Conservation (phyloP, 495 filamentous ascomycete genomes). For the Letharia lupina region DNA sequence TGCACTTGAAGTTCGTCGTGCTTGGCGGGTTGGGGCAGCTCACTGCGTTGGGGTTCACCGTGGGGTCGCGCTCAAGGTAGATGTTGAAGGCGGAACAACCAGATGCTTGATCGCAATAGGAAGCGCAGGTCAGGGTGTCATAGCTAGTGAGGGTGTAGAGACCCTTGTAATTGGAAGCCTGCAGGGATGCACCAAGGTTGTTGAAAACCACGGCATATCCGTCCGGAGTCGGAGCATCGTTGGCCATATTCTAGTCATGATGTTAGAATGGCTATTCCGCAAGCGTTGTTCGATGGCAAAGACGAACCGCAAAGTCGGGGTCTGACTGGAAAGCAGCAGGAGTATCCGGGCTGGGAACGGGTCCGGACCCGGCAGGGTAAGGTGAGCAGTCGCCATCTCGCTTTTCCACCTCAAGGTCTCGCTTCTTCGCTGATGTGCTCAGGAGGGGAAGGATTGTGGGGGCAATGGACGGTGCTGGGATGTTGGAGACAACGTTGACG, state of each 20-base stretch:
- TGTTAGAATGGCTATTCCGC: constrained; percentile 7
- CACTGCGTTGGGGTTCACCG: constrained; percentile 27
- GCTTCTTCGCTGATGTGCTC: not conserved
- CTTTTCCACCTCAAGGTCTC: not conserved
- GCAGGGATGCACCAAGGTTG: constrained; percentile 30
- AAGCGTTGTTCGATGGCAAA: not conserved
- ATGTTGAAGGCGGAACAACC: constrained; percentile 41
- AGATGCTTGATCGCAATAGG: constrained; percentile 25
- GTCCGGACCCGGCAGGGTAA: constrained; percentile 2
- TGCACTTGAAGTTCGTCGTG: constrained; percentile 47
- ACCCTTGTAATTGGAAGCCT: constrained; percentile 36
- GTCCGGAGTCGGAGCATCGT: constrained; percentile 23
- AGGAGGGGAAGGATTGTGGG: not conserved
- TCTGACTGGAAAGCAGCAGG: not conserved
- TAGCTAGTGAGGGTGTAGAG: constrained; percentile 34
- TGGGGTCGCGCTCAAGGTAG: constrained; percentile 42
- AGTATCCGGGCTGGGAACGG: not conserved
- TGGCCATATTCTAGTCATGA: not conserved
- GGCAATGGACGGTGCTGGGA: not conserved
- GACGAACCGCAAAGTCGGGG: constrained; percentile 1
- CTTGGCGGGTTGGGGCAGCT: constrained; percentile 38
- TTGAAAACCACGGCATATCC: constrained; percentile 35
- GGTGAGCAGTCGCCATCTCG: constrained; percentile 7
- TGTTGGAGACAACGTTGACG: not conserved
- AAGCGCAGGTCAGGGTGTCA: constrained; percentile 33